Base-by-base conservation (phyloP, 768 basidiomycete genomes). In the Boletus eberwhitei region DNA sequence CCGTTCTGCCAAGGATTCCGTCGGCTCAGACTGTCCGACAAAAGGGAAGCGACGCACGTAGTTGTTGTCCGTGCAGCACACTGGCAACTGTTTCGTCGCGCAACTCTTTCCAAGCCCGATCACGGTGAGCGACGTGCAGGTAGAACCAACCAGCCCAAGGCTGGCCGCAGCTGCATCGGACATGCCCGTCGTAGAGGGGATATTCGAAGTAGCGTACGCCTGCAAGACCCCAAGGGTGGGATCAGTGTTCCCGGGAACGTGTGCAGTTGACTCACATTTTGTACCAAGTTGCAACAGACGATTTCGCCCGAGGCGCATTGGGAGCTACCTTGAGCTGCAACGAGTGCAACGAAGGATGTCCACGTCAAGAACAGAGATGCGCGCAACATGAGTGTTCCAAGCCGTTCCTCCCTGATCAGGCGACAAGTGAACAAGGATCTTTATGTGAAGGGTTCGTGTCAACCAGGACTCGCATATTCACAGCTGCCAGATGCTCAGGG, bases 21-120 rank as follows among this genome's bases (percentile, higher is more conserved):
- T 62, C 32, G 47, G n/a, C 13, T 13, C 13, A 41, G 32, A 38
- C 22, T 8, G 5, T 24, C 9, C 17, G 17, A 40, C 14, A 22
- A 49, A 29, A 36, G 14, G 16, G 7, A 19, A 21, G 13, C 8
- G 17, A 54, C 54, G 24, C 32, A 63, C 60, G 22, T 59, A 54
- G 49, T 26, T 59, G 21, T 59, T 50, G 42, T 62, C 57, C 16
- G 46, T 36, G 37, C 60, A 62, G 39, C 61, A 62, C 29, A 62
- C 5, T 1, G 61, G 57, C 4, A 41, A 3, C 32, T 62, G 57
- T 24, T 34, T 53, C 5, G 57, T 62, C n/a, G 36, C 52, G 8
- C 57, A 56, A 14, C 41, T 48, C 34, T 24, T 50, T 47, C 57
- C 60, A 17, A 17, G 42, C 16, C 57, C 54, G 14, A 62, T 63